phyloP scores from a whole-genome alignment of 352 stramenopile genomes.

The Pythium pyrilobum region DNA sequence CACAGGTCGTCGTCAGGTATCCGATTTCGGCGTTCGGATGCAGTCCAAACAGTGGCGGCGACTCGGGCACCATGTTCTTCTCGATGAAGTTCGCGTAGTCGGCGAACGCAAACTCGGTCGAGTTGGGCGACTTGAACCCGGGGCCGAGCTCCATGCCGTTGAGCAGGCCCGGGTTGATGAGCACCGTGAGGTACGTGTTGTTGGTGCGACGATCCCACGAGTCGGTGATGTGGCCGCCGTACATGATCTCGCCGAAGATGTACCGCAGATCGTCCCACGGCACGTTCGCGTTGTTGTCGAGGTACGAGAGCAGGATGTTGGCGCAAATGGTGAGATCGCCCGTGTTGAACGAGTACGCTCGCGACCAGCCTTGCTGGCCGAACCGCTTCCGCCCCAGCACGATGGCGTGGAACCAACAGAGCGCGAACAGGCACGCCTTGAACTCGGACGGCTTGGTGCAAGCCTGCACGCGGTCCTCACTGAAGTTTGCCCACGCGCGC shows the following conservation, averaged over 20 bases:
- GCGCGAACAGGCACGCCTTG: conserved; percentile 91
- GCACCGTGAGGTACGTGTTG: conserved; percentile 91
- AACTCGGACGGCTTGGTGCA: conserved; percentile 89
- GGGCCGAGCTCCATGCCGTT: conserved; percentile 91
- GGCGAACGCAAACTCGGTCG: conserved; percentile 73
- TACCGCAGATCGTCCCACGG: conserved; percentile 96
- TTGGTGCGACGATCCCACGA: conserved; percentile 94
- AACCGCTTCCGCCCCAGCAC: conserved; percentile 90
- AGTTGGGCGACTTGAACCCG: conserved; percentile 91
- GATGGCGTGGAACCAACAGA: conserved; percentile 96
- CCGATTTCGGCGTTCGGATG: conserved; percentile 95
- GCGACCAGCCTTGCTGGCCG: conserved; percentile 92
- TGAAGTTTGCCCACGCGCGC: conserved; percentile 93
- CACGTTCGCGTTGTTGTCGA: conserved; percentile 90
- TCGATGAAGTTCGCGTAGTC: conserved; percentile 91
- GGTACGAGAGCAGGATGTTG: conserved; percentile 92
- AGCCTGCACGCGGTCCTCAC: conserved; percentile 82
- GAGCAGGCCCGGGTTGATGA: conserved; percentile 86
- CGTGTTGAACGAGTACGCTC: conserved; percentile 95
- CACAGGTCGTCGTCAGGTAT: conserved; percentile 91
- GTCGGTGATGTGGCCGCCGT: conserved; percentile 95
- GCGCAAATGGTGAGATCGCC: conserved; percentile 94
- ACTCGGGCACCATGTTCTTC: conserved; percentile 91
- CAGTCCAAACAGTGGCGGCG: conserved; percentile 90
- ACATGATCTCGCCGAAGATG: conserved; percentile 97